phyloP scores from a whole-genome alignment of 371 early-diverging fungal species.

The Mortierella sp. region DNA sequence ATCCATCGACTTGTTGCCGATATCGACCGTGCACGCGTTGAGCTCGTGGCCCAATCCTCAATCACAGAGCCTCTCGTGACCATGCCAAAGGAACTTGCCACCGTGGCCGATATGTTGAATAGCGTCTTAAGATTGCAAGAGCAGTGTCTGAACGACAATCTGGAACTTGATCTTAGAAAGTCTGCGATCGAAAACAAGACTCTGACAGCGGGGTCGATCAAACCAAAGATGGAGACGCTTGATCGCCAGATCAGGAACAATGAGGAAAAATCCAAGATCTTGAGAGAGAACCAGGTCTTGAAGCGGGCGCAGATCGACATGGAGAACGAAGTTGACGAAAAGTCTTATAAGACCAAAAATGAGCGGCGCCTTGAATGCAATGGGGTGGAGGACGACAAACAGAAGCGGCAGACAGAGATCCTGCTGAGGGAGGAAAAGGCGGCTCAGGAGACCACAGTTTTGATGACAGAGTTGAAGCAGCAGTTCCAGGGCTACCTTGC shows the following conservation, averaged over 20 bases:
- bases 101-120: conserved; percentile 24
- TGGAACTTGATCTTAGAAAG: conserved; percentile 8
- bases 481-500: conserved; percentile 26
- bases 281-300: conserved; percentile 4
- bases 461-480: conserved; percentile 32
- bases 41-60: conserved; percentile 14
- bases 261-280: conserved; percentile 15
- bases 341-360: background rate
- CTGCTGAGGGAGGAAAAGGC: conserved; percentile 24
- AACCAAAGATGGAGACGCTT: conserved; percentile 9
- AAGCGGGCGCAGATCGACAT: conserved; percentile 21
- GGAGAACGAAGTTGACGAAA: conserved; percentile 14
- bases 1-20: conserved; percentile 15
- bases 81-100: conserved; percentile 20
- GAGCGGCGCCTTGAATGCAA: conserved; percentile 13
- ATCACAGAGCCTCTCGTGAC: conserved; percentile 22
- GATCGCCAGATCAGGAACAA: conserved; percentile 8
- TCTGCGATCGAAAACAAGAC: conserved; percentile 26
- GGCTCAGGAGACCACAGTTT: conserved; percentile 20
- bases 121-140: conserved; percentile 21
- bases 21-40: conserved; percentile 17
- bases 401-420: conserved; percentile 16
- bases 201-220: conserved; percentile 3
- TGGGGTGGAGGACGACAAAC: conserved; percentile 18
- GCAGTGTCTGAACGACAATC: conserved; percentile 3